Base-by-base conservation (phyloP, 129 eudicot genomes). In the Oenanthe sinensis region DNA sequence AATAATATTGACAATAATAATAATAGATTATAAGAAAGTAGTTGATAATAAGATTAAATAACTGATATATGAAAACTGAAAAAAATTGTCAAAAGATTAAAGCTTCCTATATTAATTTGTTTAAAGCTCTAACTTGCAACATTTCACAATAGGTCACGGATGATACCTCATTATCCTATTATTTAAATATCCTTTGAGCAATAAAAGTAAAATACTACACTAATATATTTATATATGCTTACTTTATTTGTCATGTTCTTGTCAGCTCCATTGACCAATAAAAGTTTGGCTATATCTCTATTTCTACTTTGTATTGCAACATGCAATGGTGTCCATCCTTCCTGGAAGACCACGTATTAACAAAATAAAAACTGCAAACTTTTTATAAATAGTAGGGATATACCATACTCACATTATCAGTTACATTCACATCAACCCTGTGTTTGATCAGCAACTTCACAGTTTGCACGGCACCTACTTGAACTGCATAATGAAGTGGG, bases 321-420 rank as follows among this genome's bases (percentile, higher is more conserved):
- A 74, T 94, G 98, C 83, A 90, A 86, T 5, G 97, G 96, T n/a
- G 96, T 90, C 98, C 98, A 94, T 76, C 98, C 98, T 80, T 89
- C 98, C 98, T 94, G 82, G 42, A 44, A 67, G 37, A 54, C 60
- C 19, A 52, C 62, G 74, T 68, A 43, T n/a, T 40, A 73, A n/a
- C 20, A 33, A 78, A 71, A 60, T 37, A 40, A 78, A 55, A 65
- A 85, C 33, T 43, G 40, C 19, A 62, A 30, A 14, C 22, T 5
- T 26, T 12, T 44, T 67, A 79, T 22, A 58, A 71, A 68, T 45
- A 55, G 16, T 17, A 12, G n/a, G 40, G 10, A 77, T 30, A 37
- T 68, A 82, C 36, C 37, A 67, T 22, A 81, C 89, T 89, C 82
- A 94, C 98, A 77, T 89, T 88, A 87, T 94, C 98, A 60, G 93